Evolutionary conservation across 2,329 filamentous ascomycete species (phyloP), one percentile per base, ranked within the genome.

Genomic region (Dothistroma pini): DNA sequence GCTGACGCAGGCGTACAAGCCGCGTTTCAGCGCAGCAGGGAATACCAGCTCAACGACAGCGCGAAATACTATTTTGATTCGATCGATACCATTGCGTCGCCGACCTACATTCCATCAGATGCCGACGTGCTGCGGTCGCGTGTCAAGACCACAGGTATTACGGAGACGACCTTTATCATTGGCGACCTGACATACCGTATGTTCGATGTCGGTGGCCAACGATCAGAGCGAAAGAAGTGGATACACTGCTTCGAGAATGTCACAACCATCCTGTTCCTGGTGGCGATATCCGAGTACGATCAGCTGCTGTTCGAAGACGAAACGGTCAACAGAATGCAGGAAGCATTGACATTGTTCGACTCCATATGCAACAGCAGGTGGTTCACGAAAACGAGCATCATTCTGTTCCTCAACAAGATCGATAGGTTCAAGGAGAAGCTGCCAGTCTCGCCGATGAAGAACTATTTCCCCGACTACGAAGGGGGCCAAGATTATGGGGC

Each of bases 211-310:
- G 93, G 93, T 84, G 93, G 93, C 67, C 93, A 96, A 79, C 86
- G 93, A 76, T 96, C 91, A 7, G 93, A 97, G 80, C 88, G 93
- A 75, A 97, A 97, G 89, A 97, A 97, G 86, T 97, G 93, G 93
- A 97, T 97, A 71, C 93, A 97, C 81, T 96, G 93, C 81, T 97
- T 97, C 78, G 93, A 97, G 81, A 96, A 97, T 72, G 93, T 97
- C 72, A 96, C 92, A 9, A 96, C 93, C 10, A 96, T 97, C 70
- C 89, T 97, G 44, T 97, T 97, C 87, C 81, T 96, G 59, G 93
- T 97, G 68, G 93, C 93, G 78, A 96, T 97, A 70, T 96, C 92
- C 69, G 93, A 96, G 78, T 97, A 97, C 81, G 93, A 97, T 76
- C 93, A 96, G 80, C 83, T 96, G 64, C 84, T 97, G 51, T 96